phyloP scores from a whole-genome alignment of 2,329 filamentous ascomycete genomes.

The Polychaeton citri region DNA sequence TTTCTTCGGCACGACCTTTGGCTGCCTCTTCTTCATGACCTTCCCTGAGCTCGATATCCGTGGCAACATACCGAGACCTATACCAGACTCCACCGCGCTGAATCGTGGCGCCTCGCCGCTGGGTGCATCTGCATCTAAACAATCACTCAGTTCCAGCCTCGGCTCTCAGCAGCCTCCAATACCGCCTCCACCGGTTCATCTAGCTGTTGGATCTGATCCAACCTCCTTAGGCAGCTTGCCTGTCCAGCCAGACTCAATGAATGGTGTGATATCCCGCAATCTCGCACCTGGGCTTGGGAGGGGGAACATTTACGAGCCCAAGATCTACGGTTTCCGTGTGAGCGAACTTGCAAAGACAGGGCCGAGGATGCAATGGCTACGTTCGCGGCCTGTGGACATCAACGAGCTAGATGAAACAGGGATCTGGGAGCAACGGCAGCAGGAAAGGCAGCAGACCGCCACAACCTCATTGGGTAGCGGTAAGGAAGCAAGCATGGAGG shows the following conservation, averaged over 20 bases:
- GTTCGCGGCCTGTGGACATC: constrained; percentile 67
- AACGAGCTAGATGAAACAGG: constrained; percentile 66
- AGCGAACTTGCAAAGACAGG: constrained; percentile 81
- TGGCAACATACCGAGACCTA: constrained; percentile 13
- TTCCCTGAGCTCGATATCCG: constrained; percentile 88
- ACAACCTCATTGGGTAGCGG: constrained; percentile 4
- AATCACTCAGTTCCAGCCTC: background rate
- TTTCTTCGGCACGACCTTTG: constrained; percentile 96
- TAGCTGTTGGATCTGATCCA: background rate
- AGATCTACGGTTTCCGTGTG: constrained; percentile 93
- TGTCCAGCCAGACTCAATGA: constrained; percentile 48
- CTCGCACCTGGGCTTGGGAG: constrained; percentile 75
- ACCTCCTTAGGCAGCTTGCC: constrained; percentile 18
- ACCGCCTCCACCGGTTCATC: constrained; percentile 9
- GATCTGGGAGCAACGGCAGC: constrained; percentile 21
- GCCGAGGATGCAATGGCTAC: constrained; percentile 92
- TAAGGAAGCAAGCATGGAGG: constrained; percentile 5
- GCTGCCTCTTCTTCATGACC: constrained; percentile 93
- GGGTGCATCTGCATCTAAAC: background rate
- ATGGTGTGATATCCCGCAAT: constrained; percentile 77
- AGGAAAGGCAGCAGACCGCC: constrained; percentile 20
- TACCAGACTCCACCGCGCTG: constrained; percentile 3
- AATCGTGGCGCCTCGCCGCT: constrained; percentile 4
- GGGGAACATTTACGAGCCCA: constrained; percentile 80
- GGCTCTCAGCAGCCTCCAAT: constrained; percentile 1